These are phyloP conservation scores for Ustilago crameri DNA, from an alignment of 1,284 basidiomycete genomes.

Conservation along the genomic window DNA sequence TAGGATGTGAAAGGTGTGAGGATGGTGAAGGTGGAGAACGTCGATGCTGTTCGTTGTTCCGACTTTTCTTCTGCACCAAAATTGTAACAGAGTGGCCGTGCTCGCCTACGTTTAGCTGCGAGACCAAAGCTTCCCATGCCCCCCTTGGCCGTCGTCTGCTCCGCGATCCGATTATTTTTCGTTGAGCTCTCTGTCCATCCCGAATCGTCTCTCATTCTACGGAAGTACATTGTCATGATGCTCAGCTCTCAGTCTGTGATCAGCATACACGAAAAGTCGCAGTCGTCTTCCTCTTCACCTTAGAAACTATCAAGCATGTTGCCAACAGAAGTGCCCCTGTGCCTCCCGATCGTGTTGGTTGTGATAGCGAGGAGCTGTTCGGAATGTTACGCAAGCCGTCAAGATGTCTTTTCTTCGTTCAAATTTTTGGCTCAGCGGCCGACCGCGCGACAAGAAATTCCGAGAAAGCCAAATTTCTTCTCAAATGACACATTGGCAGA, in stretches of 20 bases:
- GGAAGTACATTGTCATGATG: too few species aligned
- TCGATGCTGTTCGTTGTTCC: conserved; percentile 6
- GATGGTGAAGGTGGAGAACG: conserved; percentile 26
- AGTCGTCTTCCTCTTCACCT: too few species aligned
- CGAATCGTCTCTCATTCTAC: not conserved
- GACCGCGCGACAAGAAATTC: conserved; percentile 20
- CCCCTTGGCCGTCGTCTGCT: not conserved
- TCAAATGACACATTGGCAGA: not conserved
- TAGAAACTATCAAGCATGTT: too few species aligned
- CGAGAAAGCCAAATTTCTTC: conserved; percentile 3
- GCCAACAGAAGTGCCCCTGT: too few species aligned
- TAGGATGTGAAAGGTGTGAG: conserved; percentile 22
- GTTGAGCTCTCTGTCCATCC: conserved; percentile 3
- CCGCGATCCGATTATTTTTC: conserved; percentile 39
- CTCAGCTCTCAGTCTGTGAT: too few species aligned
- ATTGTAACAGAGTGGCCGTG: conserved; percentile 32
- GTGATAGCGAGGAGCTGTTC: not conserved
- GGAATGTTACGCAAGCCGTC: conserved; percentile 20
- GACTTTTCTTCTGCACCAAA: conserved; percentile 13
- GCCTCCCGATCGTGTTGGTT: not conserved
- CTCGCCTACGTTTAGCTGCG: conserved; percentile 3
- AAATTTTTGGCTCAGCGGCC: conserved; percentile 24
- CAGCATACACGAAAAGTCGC: too few species aligned
- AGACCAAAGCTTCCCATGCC: conserved; percentile 1
- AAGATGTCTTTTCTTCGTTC: not conserved